Base-by-base conservation (phyloP, 202 grass and related monocot species). In the Setaria italica region DNA sequence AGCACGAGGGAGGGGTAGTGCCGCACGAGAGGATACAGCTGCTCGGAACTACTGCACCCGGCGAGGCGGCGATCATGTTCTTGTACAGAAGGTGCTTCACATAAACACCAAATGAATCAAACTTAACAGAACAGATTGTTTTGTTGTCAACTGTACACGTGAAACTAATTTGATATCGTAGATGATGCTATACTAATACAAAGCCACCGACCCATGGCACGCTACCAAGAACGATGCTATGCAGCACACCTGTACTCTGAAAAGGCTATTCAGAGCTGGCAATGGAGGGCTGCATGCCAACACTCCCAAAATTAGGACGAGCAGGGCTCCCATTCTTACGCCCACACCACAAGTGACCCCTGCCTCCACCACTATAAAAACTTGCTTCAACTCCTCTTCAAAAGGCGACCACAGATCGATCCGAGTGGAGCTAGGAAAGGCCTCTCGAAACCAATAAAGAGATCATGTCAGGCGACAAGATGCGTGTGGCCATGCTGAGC, bases 401-500 rank as follows among this genome's bases (percentile, higher is more conserved):
- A 15, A 32, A 2, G 21, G 9, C 57, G 20, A 25, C 57, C 57
- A 25, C 11, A 62, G n/a, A n/a, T 4, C 20, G 57, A 60, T 29
- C 57, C 57, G 57, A 11, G n/a, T 29, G 21, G 58, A 12, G 7
- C 39, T 41, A 39, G 7, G 4, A 29, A 9, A 60, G 55, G 55
- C 55, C 25, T 25, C 9, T 16, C 55, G 9, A 9, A 57, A 13
- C 6, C 2, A 60, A 60, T 3, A 54, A 4, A 41, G 11, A 37
- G 47, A 10, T 9, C 53, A 57, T 37, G 49, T 2, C n/a, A 0
- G 20, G 7, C 45, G 15, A 55, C 14, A 77, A 58, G 59, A 84
- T 48, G 16, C 29, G 35, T 0, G 66, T 21, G 62, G 49, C 47
- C 69, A 67, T 74, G 69, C 41, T 85, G 81, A 81, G 49, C 49